Conservation (phyloP, 1,284 basidiomycete genomes). For the Pseudozyma tsukubaensis region DNA sequence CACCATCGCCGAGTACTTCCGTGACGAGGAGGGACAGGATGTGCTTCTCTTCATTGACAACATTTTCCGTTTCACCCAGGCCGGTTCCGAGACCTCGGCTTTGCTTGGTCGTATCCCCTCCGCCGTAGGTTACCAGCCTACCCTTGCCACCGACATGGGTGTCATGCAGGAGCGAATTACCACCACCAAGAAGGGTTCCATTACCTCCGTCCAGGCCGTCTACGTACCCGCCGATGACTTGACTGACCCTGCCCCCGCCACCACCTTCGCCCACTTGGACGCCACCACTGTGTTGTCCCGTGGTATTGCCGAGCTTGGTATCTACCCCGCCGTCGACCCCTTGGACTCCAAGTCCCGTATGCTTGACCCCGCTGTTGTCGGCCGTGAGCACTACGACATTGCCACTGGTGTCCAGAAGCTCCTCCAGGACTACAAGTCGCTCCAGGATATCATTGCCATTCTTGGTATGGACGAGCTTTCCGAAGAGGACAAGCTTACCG, state of each 20-base stretch:
- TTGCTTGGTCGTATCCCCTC: constrained; percentile 99
- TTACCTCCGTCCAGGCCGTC: constrained; percentile 99
- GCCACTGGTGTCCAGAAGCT: constrained; percentile 97
- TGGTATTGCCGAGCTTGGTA: constrained; percentile 99
- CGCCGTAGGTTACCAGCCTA: constrained; percentile 99
- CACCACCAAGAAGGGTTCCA: constrained; percentile 99
- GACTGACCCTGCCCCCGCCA: constrained; percentile 99
- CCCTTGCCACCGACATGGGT: constrained; percentile 99
- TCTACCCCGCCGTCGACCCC: constrained; percentile 99
- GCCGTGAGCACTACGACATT: constrained; percentile 91
- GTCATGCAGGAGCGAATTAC: constrained; percentile 98
- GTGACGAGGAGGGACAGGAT: constrained; percentile 99
- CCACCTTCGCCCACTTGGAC: constrained; percentile 99
- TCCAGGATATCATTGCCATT: constrained; percentile 86
- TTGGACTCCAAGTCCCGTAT: constrained; percentile 99
- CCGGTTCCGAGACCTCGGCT: constrained; percentile 99
- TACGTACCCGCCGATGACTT: constrained; percentile 99
- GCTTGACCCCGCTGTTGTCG: constrained; percentile 97
- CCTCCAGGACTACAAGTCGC: constrained; percentile 99
- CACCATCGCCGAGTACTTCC: constrained; percentile 99
- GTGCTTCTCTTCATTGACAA: constrained; percentile 99
- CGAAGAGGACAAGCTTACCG: constrained; percentile 98
- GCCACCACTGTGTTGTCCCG: constrained; percentile 98
- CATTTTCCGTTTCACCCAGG: constrained; percentile 92
- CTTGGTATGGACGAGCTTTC: constrained; percentile 99